Base-by-base conservation (phyloP, 2,329 filamentous ascomycete species). In the Aulographum hederae region DNA sequence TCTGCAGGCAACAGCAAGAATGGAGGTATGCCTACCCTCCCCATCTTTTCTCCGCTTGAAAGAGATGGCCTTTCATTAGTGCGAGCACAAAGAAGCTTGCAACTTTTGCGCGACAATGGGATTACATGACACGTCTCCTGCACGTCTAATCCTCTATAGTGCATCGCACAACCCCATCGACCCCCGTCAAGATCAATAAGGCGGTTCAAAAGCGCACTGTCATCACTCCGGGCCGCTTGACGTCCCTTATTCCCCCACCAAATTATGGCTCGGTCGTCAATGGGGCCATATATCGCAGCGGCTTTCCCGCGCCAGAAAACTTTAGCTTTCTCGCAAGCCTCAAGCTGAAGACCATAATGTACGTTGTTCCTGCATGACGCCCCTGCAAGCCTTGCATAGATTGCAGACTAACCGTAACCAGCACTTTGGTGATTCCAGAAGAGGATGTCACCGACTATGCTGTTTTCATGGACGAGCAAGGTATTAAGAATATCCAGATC, bases 311-410 rank as follows among this genome's bases (percentile, higher is more conserved):
- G 38, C 52, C 64, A 4, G 65, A 73, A 34, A 76, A 92, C 45
- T 77, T 78, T 39, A 60, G 61, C 3, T 86, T 78, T 45, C 57
- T 93, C 33, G 58, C 66, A 43, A 60, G 58, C 17, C 60, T 92
- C 31, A 61, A 68, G 8, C 58, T 94, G 38, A 84, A 79, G 57
- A 86, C 78, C 12, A 74, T 93, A 35, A 63, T 93, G 71, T 81
- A 61, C 52, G 71, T 46, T 13, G 57, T 17, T 4, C 8, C 19
- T 21, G 13, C 14, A 4, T n/a, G n/a, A n/a, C n/a, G n/a, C n/a
- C n/a, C n/a, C n/a, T n/a, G n/a, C 26, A 30, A 12, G 28, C 11
- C 14, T 12, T 28, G 10, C 27, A 13, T 23, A 20, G 26, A 12
- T 23, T n/a, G 6, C n/a, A 23, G 20, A 23, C 20, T 23, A 6